Conservation (phyloP, 139 green algal genomes). For the Auxenochlorella protothecoides region DNA sequence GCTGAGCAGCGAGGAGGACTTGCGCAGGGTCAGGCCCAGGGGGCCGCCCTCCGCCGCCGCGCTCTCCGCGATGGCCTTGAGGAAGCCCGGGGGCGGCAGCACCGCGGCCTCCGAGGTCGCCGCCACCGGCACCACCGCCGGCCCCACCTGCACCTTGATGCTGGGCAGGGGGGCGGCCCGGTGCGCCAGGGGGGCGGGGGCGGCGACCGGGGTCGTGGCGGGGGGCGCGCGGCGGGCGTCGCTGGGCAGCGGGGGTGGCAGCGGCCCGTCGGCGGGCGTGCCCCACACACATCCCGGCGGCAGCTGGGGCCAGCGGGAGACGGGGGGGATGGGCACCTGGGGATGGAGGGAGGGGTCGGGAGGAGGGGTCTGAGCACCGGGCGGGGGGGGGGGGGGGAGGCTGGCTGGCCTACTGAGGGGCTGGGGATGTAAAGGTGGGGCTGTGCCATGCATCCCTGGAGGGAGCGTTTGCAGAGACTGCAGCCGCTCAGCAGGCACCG, state of each 20-base stretch:
- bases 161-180: neutral
- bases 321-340: neutral
- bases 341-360: too few species aligned
- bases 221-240: neutral
- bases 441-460: too few species aligned
- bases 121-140: neutral
- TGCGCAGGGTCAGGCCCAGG: constrained; percentile 36
- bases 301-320: constrained; percentile 19
- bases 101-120: neutral
- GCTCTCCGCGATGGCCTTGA: neutral
- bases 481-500: too few species aligned
- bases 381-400: too few species aligned
- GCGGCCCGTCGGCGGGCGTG: constrained; percentile 17
- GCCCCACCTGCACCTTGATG: neutral
- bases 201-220: neutral
- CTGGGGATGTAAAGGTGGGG: neutral
- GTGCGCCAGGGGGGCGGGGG: neutral
- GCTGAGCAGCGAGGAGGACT: constrained; percentile 33
- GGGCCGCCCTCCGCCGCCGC: constrained; percentile 8
- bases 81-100: constrained; percentile 1
- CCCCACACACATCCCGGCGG: constrained; percentile 26
- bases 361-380: too few species aligned
- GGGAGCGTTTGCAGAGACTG: too few species aligned
- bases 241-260: constrained; percentile 11
- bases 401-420: neutral